Base-by-base conservation (phyloP, 192 early-diverging fungal genomes). In the Endogone sp. region DNA sequence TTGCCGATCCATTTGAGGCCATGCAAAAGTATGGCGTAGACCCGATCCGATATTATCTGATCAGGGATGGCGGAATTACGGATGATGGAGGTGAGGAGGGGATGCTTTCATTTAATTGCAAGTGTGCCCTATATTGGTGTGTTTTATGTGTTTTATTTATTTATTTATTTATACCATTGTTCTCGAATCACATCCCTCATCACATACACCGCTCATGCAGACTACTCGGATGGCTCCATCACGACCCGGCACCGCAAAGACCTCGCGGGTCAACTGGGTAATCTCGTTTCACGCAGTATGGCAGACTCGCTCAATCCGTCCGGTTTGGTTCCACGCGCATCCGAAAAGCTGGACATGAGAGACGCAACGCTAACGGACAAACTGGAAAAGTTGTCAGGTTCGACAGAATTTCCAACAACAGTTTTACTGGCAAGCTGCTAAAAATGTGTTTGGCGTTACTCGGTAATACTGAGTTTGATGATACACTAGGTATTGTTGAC, bases 51-150 rank as follows among this genome's bases (percentile, higher is more conserved):
- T 99, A 92, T 65, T 99, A 89, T 75, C 82, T 99, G 31, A 87
- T 97, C 67, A 89, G 93, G 27, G 92, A 97, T 81, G 95, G 97
- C 32, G 93, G 95, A 2, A 81, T 97, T 56, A 83, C 82, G 11
- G 80, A 96, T 68, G 97, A 99, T 67, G 85, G 90, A 32, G 90
- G 88, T 86, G 80, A 71, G 37, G 11, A 3, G 11, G n/a, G 16
- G 23, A 29, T n/a, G 31, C 25, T 64, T 58, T 20, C 31, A n/a
- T 29, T 21, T n/a, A 24, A 49, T 74, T 56, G 25, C 16, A 24
- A 63, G 20, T 13, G 54, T 61, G 21, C 13, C 9, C 6, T 13
- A 61, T 56, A 56, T 20, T 26, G 23, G 64, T 59, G 65, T 60
- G 4, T 23, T 67, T 62, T 31, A n/a, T n/a, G n/a, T n/a, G n/a